phyloP scores from a whole-genome alignment of 176 grass and related monocot species.

The Raddia distichophylla region DNA sequence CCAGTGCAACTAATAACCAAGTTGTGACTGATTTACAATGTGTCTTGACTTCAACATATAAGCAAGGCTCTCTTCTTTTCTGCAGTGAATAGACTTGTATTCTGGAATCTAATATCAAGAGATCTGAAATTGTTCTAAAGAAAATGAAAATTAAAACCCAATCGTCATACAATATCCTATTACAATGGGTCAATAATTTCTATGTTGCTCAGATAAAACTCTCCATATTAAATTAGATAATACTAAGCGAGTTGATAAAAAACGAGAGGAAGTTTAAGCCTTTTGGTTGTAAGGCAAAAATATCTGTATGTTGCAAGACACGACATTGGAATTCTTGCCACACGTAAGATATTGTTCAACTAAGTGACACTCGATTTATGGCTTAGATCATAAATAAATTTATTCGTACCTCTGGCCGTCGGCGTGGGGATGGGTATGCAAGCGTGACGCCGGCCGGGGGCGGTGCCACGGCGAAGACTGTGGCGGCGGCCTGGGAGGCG shows the following conservation, averaged over 20 bases:
- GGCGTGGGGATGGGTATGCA: conserved; percentile 3
- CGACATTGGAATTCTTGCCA: neutral
- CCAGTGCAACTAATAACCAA: neutral
- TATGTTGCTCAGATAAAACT: too few relatives aligned
- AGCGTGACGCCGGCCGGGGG: conserved; percentile 20
- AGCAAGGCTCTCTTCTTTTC: neutral
- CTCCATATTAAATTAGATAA: too few relatives aligned
- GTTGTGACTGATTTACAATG: neutral
- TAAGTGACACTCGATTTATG: neutral
- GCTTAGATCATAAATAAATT: neutral
- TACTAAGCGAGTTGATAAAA: too few relatives aligned
- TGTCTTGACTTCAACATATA: neutral
- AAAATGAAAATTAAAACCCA: neutral
- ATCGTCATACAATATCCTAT: neutral
- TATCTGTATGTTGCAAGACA: too few relatives aligned
- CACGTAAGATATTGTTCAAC: neutral
- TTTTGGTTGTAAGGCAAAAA: too few relatives aligned
- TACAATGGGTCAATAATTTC: too few relatives aligned
- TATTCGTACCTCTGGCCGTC: neutral
- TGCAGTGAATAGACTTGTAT: neutral
- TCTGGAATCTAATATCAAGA: neutral
- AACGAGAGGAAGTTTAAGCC: too few relatives aligned
- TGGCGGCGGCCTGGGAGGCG: neutral
- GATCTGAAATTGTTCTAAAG: neutral
- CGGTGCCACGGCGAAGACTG: conserved; percentile 27